Evolutionary conservation across 2,329 filamentous ascomycete species (phyloP), one percentile per base, ranked within the genome.

Genomic region (Aulographum hederae): DNA sequence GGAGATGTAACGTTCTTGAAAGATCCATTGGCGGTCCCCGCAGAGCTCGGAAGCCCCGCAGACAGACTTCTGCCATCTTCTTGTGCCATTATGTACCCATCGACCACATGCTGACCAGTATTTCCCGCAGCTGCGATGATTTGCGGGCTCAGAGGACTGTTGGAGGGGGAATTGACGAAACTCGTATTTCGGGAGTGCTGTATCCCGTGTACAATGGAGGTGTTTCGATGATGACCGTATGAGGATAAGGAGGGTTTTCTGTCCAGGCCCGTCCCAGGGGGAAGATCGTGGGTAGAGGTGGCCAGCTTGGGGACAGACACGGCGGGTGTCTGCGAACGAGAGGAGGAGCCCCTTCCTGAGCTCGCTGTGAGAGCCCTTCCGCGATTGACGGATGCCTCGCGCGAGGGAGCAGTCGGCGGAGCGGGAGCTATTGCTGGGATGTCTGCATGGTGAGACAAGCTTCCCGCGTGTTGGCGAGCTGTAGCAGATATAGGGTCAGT

Each of bases 171-270:
- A 50, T 80, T 84, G 40, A 74, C 72, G 46, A 78, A 72, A 57
- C 85, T 94, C 44, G 84, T 78, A 66, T 91, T 92, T 56, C 86
- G 61, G 34, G 69, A 78, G 55, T 98, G 89, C 52, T 93, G 85
- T 42, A 92, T 75, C 15, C 89, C 86, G 70, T 95, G 81, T 35
- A 95, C 85, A 44, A 95, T 94, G 30, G 86, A 95, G 1, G 86
- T 92, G 58, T 98, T 84, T 34, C 89, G 76, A 56, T 95, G 84
- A 53, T 98, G 85, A 37, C 80, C 81, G 62, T 95, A 76, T 12
- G 64, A 66, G 36, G 55, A 50, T 17, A 28, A 16, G 16, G 62
- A 65, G 6, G 60, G 50, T 39, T 63, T 64, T 39, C 64, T 55
- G 39, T 68, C 63, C 36, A 60, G 41, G 38, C 52, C 48, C 16